phyloP scores from a whole-genome alignment of 2,329 filamentous ascomycete species.

The Clathrospora elynae region DNA sequence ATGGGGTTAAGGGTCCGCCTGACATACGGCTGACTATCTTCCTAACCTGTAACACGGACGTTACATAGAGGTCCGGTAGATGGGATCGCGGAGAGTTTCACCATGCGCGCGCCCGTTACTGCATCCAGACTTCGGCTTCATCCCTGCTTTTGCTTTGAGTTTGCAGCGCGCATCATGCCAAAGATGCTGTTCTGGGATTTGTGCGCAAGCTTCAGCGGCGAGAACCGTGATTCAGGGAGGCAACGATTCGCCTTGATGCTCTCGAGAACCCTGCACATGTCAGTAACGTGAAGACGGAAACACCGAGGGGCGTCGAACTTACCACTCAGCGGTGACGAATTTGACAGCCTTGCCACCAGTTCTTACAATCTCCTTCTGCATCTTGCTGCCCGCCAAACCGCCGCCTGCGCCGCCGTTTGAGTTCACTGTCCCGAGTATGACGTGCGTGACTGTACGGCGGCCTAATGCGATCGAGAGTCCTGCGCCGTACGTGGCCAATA shows the following conservation, averaged over 20 bases:
- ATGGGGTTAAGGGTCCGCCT: too few species aligned
- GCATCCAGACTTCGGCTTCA: conserved; percentile 11
- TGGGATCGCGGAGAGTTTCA: too few species aligned
- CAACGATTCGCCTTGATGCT: conserved; percentile 77
- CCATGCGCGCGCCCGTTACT: too few species aligned
- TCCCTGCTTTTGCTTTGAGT: conserved; percentile 12
- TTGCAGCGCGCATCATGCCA: conserved; percentile 17
- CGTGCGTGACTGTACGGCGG: conserved; percentile 78
- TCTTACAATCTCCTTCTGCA: conserved; percentile 77
- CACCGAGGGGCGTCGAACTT: conserved; percentile 18
- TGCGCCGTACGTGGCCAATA: conserved; percentile 77
- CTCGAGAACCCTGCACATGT: conserved; percentile 70
- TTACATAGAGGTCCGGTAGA: too few species aligned
- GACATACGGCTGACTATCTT: too few species aligned
- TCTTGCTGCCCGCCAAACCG: conserved; percentile 75
- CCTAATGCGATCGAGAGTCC: conserved; percentile 71
- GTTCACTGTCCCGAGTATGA: conserved; percentile 68
- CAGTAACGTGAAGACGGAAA: conserved; percentile 14
- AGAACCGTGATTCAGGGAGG: conserved; percentile 75
- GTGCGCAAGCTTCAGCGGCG: conserved; percentile 43
- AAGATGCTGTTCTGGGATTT: conserved; percentile 35
- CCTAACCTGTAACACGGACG: too few species aligned
- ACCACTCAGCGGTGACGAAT: conserved; percentile 82
- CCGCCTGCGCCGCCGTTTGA: conserved; percentile 65
- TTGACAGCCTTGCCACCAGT: conserved; percentile 72